Conservation (phyloP, 345 rosid genomes). For the Conringia planisiliqua region DNA sequence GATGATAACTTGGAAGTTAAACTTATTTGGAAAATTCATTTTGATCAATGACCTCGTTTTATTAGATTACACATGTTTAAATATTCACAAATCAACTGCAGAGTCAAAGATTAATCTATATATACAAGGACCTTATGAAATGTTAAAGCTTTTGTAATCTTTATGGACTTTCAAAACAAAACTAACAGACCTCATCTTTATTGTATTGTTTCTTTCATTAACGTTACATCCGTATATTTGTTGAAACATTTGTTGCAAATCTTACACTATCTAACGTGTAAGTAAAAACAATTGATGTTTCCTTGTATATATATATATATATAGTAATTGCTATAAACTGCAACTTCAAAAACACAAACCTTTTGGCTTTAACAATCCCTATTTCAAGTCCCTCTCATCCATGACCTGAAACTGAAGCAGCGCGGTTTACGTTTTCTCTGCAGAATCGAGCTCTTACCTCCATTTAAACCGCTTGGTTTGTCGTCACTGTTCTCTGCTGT, state of each 20-base stretch:
- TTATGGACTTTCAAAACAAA: not conserved
- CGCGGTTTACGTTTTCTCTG: slow-evolving; percentile 16
- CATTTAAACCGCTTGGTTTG: slow-evolving; percentile 5
- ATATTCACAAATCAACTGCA: not conserved
- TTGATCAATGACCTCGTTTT: not conserved
- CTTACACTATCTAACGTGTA: not conserved
- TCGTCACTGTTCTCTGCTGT: not conserved
- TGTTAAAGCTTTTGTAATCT: too few species aligned
- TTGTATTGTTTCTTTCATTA: not conserved
- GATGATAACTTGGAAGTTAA: not conserved
- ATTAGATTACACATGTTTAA: not conserved
- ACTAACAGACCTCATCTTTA: not conserved
- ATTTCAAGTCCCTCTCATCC: slow-evolving; percentile 10
- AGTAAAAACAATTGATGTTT: slow-evolving; percentile 1
- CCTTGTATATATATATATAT: not conserved
- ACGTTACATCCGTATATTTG: not conserved
- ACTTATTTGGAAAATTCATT: not conserved
- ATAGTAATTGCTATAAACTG: not conserved
- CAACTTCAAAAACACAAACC: slow-evolving; percentile 12
- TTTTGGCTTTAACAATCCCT: not conserved
- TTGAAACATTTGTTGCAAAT: not conserved
- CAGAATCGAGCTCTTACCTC: slow-evolving; percentile 16
- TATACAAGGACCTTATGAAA: too few species aligned
- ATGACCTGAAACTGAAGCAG: slow-evolving; percentile 24
- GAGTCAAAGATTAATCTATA: not conserved